These are phyloP conservation scores for Ilex asprella DNA, from an alignment of 257 asterid species.

Conservation along the genomic window DNA sequence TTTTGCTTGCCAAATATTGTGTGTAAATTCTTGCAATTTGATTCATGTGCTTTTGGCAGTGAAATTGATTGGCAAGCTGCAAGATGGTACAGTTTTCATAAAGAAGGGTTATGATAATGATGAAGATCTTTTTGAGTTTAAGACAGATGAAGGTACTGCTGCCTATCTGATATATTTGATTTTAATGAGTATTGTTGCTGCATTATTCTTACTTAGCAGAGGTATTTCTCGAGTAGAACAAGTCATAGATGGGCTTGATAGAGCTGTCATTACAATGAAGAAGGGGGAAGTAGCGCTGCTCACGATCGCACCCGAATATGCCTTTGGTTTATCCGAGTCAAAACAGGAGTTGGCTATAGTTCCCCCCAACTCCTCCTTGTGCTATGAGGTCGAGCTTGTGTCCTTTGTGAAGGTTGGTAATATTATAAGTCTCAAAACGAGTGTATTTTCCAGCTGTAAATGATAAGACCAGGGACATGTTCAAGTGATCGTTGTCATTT, in stretches of 20 bases:
- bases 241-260: constrained; percentile 32
- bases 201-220: neutral
- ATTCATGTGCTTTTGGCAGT: constrained; percentile 21
- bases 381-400: constrained; percentile 29
- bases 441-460: no score
- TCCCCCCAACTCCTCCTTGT: constrained; percentile 28
- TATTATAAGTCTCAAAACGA: no score
- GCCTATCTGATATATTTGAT: neutral
- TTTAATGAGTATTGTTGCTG: neutral
- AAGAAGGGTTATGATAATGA: constrained; percentile 34
- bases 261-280: constrained; percentile 33
- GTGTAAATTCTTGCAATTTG: neutral
- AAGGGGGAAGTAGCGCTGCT: constrained; percentile 31
- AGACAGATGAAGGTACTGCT: constrained; percentile 42
- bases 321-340: constrained; percentile 28
- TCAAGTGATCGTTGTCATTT: neutral
- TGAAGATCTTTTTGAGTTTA: constrained; percentile 39
- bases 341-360: constrained; percentile 31
- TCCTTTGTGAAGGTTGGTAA: constrained; percentile 31
- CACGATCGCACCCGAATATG: constrained; percentile 33
- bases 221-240: constrained; percentile 19
- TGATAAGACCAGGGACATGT: neutral
- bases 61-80: constrained; percentile 43
- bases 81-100: constrained; percentile 42
- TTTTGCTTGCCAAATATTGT: neutral